Percentiles rank a stretch among this genome's conserved stretches.
These are phyloP conservation scores for Penicillium palitans DNA, from an alignment of 2,329 filamentous ascomycete species.

Conservation along the genomic window DNA sequence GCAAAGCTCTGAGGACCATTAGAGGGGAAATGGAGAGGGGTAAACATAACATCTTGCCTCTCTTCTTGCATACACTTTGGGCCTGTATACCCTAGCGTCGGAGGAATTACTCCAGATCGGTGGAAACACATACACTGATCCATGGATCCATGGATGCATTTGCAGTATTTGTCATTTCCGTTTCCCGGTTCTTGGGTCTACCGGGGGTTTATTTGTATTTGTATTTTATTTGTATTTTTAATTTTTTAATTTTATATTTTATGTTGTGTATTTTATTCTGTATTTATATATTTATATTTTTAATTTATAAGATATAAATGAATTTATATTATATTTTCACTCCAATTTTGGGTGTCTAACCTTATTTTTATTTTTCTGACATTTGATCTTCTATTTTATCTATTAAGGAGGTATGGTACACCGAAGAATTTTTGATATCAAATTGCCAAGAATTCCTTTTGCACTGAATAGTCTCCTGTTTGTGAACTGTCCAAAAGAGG, in stretches of 20 bases:
- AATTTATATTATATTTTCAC: too few species aligned
- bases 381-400: not conserved
- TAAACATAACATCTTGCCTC: not conserved
- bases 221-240: too few species aligned
- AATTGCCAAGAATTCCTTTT: not conserved
- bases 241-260: too few species aligned
- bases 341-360: not conserved
- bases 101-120: conserved; percentile 7
- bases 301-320: too few species aligned
- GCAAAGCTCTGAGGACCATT: conserved; percentile 9
- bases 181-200: conserved; percentile 6
- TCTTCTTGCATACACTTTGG: not conserved
- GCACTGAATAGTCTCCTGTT: not conserved
- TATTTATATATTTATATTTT: not conserved
- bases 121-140: not conserved
- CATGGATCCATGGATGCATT: not conserved
- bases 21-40: not conserved
- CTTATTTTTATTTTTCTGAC: conserved; percentile 1
- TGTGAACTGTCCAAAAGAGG: not conserved
- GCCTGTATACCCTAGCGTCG: not conserved
- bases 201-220: not conserved
- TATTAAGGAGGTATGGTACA: not conserved
- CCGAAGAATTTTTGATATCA: not conserved
- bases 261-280: too few species aligned
- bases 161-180: conserved; percentile 8